Percentiles rank a stretch among this genome's conserved stretches.
phyloP scores from a whole-genome alignment of 768 basidiomycete species.

The Porphyrellus cyaneotinctus region DNA sequence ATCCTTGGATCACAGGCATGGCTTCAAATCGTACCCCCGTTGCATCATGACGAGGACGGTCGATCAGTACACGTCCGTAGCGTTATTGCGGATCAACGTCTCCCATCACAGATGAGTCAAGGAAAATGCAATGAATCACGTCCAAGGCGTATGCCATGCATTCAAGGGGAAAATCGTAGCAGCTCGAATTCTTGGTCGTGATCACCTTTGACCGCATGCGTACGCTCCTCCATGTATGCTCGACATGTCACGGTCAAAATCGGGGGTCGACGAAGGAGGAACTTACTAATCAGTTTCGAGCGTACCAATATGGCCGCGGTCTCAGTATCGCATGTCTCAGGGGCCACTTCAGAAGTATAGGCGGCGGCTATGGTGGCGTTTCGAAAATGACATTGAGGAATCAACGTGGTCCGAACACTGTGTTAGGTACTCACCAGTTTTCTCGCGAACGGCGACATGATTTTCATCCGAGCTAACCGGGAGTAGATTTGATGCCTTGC shows the following conservation, averaged over 20 bases:
- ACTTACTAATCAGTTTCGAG: not conserved
- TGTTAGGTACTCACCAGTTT: too few relatives aligned
- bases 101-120: not conserved
- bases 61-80: not conserved
- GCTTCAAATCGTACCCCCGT: too few relatives aligned
- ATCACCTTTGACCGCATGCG: not conserved
- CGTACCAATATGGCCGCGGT: not conserved
- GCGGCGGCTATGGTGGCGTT: not conserved
- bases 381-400: too few relatives aligned
- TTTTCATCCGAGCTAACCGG: not conserved
- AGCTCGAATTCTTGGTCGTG: not conserved
- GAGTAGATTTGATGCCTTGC: conserved; percentile 14
- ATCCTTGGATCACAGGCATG: not conserved
- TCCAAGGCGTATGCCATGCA: not conserved
- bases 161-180: not conserved
- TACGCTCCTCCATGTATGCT: not conserved
- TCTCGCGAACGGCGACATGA: not conserved
- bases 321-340: not conserved
- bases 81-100: too few relatives aligned
- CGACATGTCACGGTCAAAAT: not conserved
- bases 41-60: not conserved
- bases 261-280: not conserved
- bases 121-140: not conserved
- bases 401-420: too few relatives aligned
- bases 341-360: not conserved